Evolutionary conservation across 495 filamentous ascomycete species (phyloP).

Genomic region (Astrothelium subdiscretum): DNA sequence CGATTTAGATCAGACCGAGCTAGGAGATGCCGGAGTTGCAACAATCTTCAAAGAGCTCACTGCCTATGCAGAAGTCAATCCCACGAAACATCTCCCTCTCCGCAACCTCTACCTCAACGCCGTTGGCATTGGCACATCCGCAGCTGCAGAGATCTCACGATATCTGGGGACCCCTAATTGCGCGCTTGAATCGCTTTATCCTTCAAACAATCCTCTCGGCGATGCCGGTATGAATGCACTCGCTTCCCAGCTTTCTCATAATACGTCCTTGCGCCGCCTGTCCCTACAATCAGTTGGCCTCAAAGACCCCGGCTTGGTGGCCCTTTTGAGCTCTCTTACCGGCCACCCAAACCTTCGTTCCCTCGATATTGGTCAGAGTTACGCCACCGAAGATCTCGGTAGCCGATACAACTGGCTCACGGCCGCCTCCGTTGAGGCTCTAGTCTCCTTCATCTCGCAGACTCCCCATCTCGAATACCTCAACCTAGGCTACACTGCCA

Average conservation of each 20-base stretch:
- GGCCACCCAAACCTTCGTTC: conserved; percentile 14
- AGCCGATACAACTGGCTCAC: conserved; percentile 27
- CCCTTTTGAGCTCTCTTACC: conserved; percentile 17
- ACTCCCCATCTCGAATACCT: conserved; percentile 15
- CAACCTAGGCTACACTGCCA: conserved; percentile 17
- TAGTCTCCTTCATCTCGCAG: conserved; percentile 10
- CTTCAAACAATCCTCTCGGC: conserved; percentile 27
- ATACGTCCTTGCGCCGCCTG: conserved; percentile 21
- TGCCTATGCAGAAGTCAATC: not conserved
- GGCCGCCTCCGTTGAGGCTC: conserved; percentile 5
- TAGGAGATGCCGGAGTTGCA: conserved; percentile 28
- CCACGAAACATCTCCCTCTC: conserved; percentile 14
- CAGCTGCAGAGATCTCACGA: conserved; percentile 18
- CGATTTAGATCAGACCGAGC: conserved; percentile 33
- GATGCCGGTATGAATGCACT: conserved; percentile 17
- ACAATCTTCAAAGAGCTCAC: conserved; percentile 23
- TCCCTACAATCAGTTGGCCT: conserved; percentile 23
- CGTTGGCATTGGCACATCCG: conserved; percentile 22
- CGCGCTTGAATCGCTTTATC: conserved; percentile 24
- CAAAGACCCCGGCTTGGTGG: conserved; percentile 14
- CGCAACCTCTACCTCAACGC: conserved; percentile 32
- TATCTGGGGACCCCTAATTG: conserved; percentile 24
- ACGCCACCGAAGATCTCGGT: conserved; percentile 27
- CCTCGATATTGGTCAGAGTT: conserved; percentile 26
- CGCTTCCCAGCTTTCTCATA: conserved; percentile 18